phyloP scores from a whole-genome alignment of 345 rosid genomes.

The Dipteronia dyeriana region DNA sequence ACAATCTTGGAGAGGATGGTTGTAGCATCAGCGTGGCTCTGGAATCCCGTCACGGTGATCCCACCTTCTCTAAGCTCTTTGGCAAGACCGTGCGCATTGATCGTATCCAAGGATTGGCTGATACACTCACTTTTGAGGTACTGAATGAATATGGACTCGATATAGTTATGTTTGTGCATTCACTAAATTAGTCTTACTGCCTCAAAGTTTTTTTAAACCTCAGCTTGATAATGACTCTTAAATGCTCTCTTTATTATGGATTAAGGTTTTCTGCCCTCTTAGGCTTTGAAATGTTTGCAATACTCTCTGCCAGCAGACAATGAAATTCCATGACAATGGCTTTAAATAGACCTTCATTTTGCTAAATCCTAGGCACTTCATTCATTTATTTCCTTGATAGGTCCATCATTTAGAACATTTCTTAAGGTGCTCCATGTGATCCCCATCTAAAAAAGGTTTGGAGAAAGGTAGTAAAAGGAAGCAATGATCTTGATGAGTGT shows the following conservation, averaged over 20 bases:
- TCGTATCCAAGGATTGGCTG: constrained; percentile 91
- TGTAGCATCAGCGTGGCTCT: constrained; percentile 89
- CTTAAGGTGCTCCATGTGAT: neutral
- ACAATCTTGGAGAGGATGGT: constrained; percentile 93
- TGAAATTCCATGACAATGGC: neutral
- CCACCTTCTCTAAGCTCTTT: constrained; percentile 92
- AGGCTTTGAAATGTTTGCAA: neutral
- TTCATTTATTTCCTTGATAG: neutral
- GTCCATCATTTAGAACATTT: neutral
- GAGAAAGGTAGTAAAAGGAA: neutral
- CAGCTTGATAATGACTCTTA: neutral
- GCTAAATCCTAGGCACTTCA: neutral
- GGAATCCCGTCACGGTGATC: constrained; percentile 97
- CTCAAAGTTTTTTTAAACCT: neutral
- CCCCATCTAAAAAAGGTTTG: neutral
- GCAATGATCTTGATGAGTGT: neutral
- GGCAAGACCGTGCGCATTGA: constrained; percentile 90
- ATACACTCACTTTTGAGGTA: constrained; percentile 95
- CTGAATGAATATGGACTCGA: constrained; percentile 7
- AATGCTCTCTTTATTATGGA: neutral
- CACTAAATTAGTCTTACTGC: constrained; percentile 5
- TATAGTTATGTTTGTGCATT: neutral
- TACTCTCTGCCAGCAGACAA: neutral
- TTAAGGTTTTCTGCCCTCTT: neutral
- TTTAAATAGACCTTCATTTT: neutral